Evolutionary conservation across 2,329 filamentous ascomycete species (phyloP).

Genomic region (Aspergillus aculeatinus): DNA sequence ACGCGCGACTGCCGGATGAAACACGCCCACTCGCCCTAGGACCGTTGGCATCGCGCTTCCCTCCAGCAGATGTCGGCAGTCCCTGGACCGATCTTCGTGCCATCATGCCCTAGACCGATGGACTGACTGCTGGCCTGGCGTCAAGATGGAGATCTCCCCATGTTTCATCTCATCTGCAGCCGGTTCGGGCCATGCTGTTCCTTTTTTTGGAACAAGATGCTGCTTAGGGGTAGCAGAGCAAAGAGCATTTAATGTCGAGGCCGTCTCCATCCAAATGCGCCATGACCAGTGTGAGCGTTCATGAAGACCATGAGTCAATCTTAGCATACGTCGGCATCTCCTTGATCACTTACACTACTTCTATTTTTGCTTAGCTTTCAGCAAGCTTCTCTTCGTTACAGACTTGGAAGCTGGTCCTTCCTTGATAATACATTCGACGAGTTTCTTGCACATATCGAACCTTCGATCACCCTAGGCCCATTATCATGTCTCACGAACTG

Average conservation of each 20-base stretch:
- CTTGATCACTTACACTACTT: constrained; percentile 14
- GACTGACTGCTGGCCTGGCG: constrained; percentile 28
- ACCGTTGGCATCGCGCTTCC: constrained; percentile 28
- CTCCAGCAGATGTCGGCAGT: constrained; percentile 13
- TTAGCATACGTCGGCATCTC: constrained; percentile 19
- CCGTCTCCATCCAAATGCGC: constrained; percentile 28
- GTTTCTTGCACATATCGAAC: constrained; percentile 6
- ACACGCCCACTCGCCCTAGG: constrained; percentile 28
- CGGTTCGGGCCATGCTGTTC: constrained; percentile 26
- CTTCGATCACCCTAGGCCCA: background rate
- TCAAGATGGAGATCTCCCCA: constrained; percentile 35
- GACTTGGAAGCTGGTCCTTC: constrained; percentile 29
- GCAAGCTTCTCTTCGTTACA: constrained; percentile 12
- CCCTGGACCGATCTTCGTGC: constrained; percentile 9
- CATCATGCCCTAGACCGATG: constrained; percentile 29
- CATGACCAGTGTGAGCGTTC: constrained; percentile 14
- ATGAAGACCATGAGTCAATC: constrained; percentile 24
- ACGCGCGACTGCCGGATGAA: constrained; percentile 42
- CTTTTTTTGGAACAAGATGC: constrained; percentile 27
- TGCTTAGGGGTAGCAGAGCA: constrained; percentile 17
- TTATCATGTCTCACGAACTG: constrained; percentile 44
- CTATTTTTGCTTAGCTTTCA: constrained; percentile 9
- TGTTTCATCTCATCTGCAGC: constrained; percentile 42
- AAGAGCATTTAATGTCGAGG: constrained; percentile 44
- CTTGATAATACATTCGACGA: background rate